These are phyloP conservation scores for Fusarium guadeloupense DNA, from an alignment of 2,329 filamentous ascomycete species.

Conservation along the genomic window DNA sequence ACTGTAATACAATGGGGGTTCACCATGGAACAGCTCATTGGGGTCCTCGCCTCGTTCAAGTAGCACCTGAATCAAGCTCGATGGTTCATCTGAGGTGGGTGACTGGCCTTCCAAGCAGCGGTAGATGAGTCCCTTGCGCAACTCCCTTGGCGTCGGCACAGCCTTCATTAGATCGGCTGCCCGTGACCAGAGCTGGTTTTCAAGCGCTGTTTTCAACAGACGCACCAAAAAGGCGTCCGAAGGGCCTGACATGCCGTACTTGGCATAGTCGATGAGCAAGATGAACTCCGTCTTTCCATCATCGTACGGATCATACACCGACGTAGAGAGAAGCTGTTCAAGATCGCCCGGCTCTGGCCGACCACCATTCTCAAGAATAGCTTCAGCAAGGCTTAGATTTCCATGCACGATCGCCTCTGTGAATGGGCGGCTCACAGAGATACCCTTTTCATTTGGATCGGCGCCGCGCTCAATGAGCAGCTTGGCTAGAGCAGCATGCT, in stretches of 20 bases:
- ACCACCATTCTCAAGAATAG: slow-evolving; percentile 39
- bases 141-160: slow-evolving; percentile 32
- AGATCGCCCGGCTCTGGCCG: slow-evolving; percentile 39
- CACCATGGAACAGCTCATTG: slow-evolving; percentile 39
- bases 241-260: slow-evolving; percentile 37
- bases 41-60: slow-evolving; percentile 41
- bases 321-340: slow-evolving; percentile 30
- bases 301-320: slow-evolving; percentile 39
- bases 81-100: slow-evolving; percentile 39
- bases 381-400: slow-evolving; percentile 35
- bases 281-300: slow-evolving; percentile 41
- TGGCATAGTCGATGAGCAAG: slow-evolving; percentile 35
- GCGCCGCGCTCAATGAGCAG: slow-evolving; percentile 41
- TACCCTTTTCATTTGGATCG: slow-evolving; percentile 41
- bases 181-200: slow-evolving; percentile 39
- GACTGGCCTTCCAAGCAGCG: slow-evolving; percentile 36
- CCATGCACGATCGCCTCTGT: slow-evolving; percentile 39
- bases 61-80: slow-evolving; percentile 37
- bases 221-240: slow-evolving; percentile 35
- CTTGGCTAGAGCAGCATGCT: slow-evolving; percentile 39
- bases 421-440: slow-evolving; percentile 33
- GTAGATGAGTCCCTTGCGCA: slow-evolving; percentile 36
- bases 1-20: slow-evolving; percentile 42
- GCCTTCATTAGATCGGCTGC: slow-evolving; percentile 41
- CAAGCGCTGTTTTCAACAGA: slow-evolving; percentile 34